Evolutionary conservation across 2,329 filamentous ascomycete genomes (phyloP), one percentile per base, ranked within the genome.

Genomic region (Phaeosphaeriaceae sp.): DNA sequence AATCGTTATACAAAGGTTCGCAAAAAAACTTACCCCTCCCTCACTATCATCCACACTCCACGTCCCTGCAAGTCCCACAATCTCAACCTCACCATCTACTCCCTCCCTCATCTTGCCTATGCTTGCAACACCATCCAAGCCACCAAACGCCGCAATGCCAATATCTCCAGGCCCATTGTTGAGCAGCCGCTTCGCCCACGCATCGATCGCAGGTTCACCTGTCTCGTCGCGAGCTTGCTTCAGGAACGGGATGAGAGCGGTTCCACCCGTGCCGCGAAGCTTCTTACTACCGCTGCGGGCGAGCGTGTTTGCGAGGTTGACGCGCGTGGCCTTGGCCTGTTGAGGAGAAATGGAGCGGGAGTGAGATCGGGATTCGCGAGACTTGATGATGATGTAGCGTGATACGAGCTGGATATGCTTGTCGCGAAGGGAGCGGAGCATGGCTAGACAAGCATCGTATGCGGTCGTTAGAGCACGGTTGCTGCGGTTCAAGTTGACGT

Each of bases 181-280:
- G 21, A 89, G 78, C 44, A 89, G 67, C 22, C 86, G 78, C 51
- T 82, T 79, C 15, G 86, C 86, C 87, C 87, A 89, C 1, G 82
- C 81, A 68, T 89, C 86, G 49, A 98, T 89, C 1, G 93, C 92
- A 1, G 93, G 92, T 77, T 98, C 94, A 17, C 92, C 91, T 0
- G 95, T 99, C 83, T 99, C 95, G 71, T 99, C 93, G 25, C 95
- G 86, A 4, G 95, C 95, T 79, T 99, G 95, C 79, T 98, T 97
- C 60, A 99, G 82, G 79, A 99, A 99, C 0, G 94, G 92, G 55
- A 99, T 97, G 56, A 99, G 82, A 0, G 93, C 91, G 0, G 95
- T 98, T 17, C 95, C 95, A 15, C 95, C 95, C 0, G 95, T 99
- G 1, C 95, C 95, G 46, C 91, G 91, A 25, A 97, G 85, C 51